phyloP scores from a whole-genome alignment of 441 rosid species.

The Dalechampia spathulata region DNA sequence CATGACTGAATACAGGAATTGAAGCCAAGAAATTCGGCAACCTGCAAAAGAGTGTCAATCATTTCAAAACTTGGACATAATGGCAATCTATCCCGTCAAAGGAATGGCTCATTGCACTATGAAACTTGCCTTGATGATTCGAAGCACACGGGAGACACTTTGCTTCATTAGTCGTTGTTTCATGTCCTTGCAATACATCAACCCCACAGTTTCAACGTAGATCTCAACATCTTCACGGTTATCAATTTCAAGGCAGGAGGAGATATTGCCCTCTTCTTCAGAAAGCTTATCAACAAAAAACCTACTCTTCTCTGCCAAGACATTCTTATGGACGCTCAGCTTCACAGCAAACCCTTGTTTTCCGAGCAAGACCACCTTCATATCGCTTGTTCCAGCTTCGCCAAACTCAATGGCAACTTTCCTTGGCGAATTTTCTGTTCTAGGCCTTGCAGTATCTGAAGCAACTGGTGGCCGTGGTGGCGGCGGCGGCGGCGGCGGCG shows the following conservation, averaged over 20 bases:
- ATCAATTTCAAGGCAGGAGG: constrained; percentile 73
- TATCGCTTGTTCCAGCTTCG: constrained; percentile 75
- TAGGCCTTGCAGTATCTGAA: too few species aligned
- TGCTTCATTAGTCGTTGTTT: constrained; percentile 90
- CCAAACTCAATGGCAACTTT: constrained; percentile 95
- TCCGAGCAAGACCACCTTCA: constrained; percentile 76
- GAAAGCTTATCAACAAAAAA: constrained; percentile 64
- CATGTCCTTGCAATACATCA: constrained; percentile 93
- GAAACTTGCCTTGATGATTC: constrained; percentile 71
- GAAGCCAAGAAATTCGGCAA: too few species aligned
- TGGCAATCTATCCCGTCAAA: too few species aligned
- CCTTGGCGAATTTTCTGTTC: constrained; percentile 70
- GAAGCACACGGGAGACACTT: constrained; percentile 77
- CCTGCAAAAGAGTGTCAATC: too few species aligned
- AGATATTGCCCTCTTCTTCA: constrained; percentile 41
- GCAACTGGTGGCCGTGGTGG: too few species aligned
- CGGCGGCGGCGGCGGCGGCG: too few species aligned
- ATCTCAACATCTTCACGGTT: constrained; percentile 84
- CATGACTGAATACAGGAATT: constrained; percentile 56
- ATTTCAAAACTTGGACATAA: too few species aligned
- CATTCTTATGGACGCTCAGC: constrained; percentile 75
- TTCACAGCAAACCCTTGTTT: constrained; percentile 95
- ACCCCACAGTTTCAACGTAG: constrained; percentile 84
- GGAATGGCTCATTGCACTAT: constrained; percentile 4
- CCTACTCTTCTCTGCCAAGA: constrained; percentile 58